Evolutionary conservation across 352 stramenopile genomes (phyloP).

Genomic region (Phytophthora colocasiae): DNA sequence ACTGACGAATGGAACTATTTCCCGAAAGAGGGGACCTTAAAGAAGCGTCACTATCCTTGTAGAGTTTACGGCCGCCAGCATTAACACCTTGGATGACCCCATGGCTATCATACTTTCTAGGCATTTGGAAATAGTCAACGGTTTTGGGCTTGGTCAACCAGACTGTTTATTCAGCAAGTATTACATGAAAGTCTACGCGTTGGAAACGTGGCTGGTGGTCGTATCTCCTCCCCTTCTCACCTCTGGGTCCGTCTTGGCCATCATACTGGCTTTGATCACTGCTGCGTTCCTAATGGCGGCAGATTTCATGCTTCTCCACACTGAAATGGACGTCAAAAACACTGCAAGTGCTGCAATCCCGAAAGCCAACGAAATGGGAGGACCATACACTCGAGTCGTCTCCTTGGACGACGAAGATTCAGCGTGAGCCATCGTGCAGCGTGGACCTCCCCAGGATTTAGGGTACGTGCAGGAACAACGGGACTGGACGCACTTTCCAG

Average conservation of each 20-base stretch:
- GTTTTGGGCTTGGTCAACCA: too few species aligned
- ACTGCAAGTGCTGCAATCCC: conserved; percentile 31
- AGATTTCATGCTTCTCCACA: conserved; percentile 31
- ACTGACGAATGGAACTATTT: too few species aligned
- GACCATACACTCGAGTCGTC: conserved; percentile 40
- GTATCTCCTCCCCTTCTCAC: conserved; percentile 10
- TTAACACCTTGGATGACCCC: too few species aligned
- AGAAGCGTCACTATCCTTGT: too few species aligned
- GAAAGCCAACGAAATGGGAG: conserved; percentile 37
- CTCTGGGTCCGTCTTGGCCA: conserved; percentile 15
- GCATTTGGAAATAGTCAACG: too few species aligned
- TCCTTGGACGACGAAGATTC: conserved; percentile 31
- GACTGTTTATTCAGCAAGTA: too few species aligned
- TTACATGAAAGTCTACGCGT: background rate
- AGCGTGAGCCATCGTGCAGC: conserved; percentile 51
- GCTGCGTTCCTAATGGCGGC: conserved; percentile 27
- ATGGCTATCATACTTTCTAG: too few species aligned
- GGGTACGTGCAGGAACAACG: conserved; percentile 57
- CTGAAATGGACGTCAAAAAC: conserved; percentile 40
- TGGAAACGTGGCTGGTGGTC: conserved; percentile 8
- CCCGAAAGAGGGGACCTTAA: too few species aligned
- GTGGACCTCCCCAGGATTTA: conserved; percentile 57
- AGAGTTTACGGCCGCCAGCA: too few species aligned
- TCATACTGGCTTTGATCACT: conserved; percentile 29
- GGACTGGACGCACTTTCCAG: conserved; percentile 46